phyloP scores from a whole-genome alignment of 768 basidiomycete species.

The Boletales sp. region DNA sequence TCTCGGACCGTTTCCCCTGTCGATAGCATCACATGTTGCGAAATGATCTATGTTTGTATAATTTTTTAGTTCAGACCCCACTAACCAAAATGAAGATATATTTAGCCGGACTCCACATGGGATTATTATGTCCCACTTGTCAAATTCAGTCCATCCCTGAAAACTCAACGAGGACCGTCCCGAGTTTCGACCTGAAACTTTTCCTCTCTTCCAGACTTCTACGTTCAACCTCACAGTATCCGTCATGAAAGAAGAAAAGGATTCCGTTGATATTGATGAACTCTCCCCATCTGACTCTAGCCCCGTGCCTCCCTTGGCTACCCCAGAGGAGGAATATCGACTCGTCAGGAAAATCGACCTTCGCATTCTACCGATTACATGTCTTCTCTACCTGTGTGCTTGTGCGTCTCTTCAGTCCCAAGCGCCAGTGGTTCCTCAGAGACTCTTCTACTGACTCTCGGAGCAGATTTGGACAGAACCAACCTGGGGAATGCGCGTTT shows the following conservation, averaged over 20 bases:
- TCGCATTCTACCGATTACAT: slow-evolving; percentile 49
- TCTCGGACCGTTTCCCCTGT: too few relatives aligned
- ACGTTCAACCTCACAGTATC: neutral
- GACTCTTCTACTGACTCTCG: neutral
- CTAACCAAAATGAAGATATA: too few relatives aligned
- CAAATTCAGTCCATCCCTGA: too few relatives aligned
- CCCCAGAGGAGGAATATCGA: slow-evolving; percentile 32
- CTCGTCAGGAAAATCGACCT: slow-evolving; percentile 38
- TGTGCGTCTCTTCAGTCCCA: slow-evolving; percentile 43
- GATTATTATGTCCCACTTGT: too few relatives aligned
- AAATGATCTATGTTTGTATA: too few relatives aligned
- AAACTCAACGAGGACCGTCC: too few relatives aligned
- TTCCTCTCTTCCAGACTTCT: too few relatives aligned
- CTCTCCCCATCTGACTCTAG: neutral
- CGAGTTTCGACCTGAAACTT: too few relatives aligned
- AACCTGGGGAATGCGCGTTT: slow-evolving; percentile 79
- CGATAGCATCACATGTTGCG: too few relatives aligned
- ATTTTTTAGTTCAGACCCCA: too few relatives aligned
- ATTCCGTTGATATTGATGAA: neutral
- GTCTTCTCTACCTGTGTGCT: slow-evolving; percentile 70
- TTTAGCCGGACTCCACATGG: too few relatives aligned
- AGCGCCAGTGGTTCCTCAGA: neutral
- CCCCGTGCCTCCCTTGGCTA: slow-evolving; percentile 14
- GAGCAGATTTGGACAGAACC: slow-evolving; percentile 59
- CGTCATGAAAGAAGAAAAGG: slow-evolving; percentile 22